Conservation (phyloP, 2,329 filamentous ascomycete species). For the Botrytis tulipae region DNA sequence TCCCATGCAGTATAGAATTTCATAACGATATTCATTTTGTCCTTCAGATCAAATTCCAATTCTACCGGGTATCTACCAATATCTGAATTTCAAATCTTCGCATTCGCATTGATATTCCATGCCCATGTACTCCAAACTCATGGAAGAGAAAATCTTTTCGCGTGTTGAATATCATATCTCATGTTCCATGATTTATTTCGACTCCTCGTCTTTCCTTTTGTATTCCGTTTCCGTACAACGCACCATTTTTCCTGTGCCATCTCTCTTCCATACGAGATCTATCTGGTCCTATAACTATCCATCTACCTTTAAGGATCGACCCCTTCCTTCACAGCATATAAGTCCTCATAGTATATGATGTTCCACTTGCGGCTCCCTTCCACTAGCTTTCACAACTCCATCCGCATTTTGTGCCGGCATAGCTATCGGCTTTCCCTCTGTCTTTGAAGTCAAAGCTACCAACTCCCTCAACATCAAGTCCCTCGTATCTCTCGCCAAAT, state of each 20-base stretch:
- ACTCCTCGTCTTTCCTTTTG: neutral
- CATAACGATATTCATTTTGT: neutral
- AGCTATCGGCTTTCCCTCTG: slow-evolving; percentile 43
- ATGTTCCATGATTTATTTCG: neutral
- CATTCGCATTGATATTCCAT: neutral
- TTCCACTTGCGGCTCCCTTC: slow-evolving; percentile 28
- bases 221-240: neutral
- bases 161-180: neutral
- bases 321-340: neutral
- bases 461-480: slow-evolving; percentile 74
- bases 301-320: neutral
- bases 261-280: neutral
- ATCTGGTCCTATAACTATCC: neutral
- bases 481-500: slow-evolving; percentile 64
- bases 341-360: slow-evolving; percentile 12
- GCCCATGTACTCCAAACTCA: neutral
- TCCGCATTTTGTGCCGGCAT: slow-evolving; percentile 31
- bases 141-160: neutral
- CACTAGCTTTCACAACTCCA: slow-evolving; percentile 35
- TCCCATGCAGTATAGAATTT: neutral
- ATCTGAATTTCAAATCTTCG: neutral
- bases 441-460: slow-evolving; percentile 52
- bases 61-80: slow-evolving; percentile 12
- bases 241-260: neutral
- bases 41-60: neutral